A percentile compares a stretch with the other conserved stretches of the same genome.
phyloP scores from a whole-genome alignment of 73 alveolate genomes.

The Paramecium biaurelia region DNA sequence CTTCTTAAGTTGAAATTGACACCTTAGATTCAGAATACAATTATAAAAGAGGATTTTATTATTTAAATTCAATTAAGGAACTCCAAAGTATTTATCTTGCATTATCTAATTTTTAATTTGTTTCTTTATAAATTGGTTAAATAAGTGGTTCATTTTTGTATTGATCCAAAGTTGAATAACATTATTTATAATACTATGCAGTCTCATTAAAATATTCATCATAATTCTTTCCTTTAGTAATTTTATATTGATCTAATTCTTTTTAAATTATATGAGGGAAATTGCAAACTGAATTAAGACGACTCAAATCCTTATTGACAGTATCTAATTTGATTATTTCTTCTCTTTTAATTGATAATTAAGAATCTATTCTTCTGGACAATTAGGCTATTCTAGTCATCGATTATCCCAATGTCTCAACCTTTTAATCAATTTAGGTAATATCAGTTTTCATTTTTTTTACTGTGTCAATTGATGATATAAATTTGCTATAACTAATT shows the following conservation, averaged over 20 bases:
- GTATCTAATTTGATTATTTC: slow-evolving; percentile 54
- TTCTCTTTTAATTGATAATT: slow-evolving; percentile 39
- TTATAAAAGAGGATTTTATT: background rate
- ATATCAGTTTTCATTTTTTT: slow-evolving; percentile 16
- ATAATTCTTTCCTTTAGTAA: background rate
- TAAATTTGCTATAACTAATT: background rate
- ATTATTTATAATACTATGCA: background rate
- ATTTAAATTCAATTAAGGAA: background rate
- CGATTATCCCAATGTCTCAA: slow-evolving; percentile 29
- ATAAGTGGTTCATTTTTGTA: slow-evolving; percentile 51
- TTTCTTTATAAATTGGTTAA: slow-evolving; percentile 56
- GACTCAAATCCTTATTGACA: slow-evolving; percentile 41
- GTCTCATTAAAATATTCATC: background rate
- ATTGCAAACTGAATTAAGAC: slow-evolving; percentile 49
- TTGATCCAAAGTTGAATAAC: slow-evolving; percentile 41
- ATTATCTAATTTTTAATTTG: slow-evolving; percentile 46
- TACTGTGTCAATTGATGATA: background rate
- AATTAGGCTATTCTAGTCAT: slow-evolving; percentile 40
- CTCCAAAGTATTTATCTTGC: slow-evolving; percentile 51
- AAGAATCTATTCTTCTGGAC: slow-evolving; percentile 48
- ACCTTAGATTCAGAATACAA: background rate
- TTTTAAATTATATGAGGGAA: slow-evolving; percentile 46
- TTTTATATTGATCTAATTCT: slow-evolving; percentile 44
- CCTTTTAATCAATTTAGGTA: slow-evolving; percentile 39
- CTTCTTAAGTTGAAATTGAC: slow-evolving; percentile 28